These are phyloP conservation scores for Kluyveromyces lactis DNA, from an alignment of 805 yeast species.

Conservation along the genomic window DNA sequence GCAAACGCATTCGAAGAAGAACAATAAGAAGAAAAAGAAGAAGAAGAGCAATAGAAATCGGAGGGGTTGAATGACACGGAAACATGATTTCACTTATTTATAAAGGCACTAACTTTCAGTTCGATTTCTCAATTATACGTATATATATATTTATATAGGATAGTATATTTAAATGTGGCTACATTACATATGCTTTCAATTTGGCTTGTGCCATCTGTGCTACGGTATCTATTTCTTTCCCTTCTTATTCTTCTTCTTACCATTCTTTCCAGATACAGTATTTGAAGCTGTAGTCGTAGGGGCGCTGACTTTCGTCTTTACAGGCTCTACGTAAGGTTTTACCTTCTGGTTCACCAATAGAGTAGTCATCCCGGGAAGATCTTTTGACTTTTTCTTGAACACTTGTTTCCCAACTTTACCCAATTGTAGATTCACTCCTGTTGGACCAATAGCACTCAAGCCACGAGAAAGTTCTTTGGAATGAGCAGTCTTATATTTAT, in stretches of 20 bases:
- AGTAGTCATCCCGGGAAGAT: conserved; percentile 20
- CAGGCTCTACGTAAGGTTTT: conserved; percentile 14
- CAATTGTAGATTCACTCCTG: conserved; percentile 37
- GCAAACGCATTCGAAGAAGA: neutral
- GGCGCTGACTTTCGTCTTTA: conserved; percentile 8
- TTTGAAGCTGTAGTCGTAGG: neutral
- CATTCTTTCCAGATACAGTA: neutral
- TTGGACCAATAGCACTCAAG: conserved; percentile 66
- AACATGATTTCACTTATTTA: no score
- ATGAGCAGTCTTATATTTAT: conserved; percentile 50
- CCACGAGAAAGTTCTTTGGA: conserved; percentile 68
- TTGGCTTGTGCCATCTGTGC: no score
- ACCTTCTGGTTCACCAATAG: conserved; percentile 24
- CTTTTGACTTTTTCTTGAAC: conserved; percentile 11
- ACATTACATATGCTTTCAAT: neutral
- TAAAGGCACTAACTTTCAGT: no score
- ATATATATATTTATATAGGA: no score
- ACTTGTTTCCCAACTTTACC: conserved; percentile 18
- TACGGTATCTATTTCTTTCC: conserved; percentile 26
- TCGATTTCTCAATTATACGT: no score
- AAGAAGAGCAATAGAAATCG: conserved; percentile 15
- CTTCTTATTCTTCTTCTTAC: conserved; percentile 20
- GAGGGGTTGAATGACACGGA: no score
- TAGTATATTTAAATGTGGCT: neutral
- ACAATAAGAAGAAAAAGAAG: conserved; percentile 8